Evolutionary conservation across 2,329 filamentous ascomycete genomes (phyloP), one percentile per base, ranked within the genome.

Genomic region (Penicillium sp.): DNA sequence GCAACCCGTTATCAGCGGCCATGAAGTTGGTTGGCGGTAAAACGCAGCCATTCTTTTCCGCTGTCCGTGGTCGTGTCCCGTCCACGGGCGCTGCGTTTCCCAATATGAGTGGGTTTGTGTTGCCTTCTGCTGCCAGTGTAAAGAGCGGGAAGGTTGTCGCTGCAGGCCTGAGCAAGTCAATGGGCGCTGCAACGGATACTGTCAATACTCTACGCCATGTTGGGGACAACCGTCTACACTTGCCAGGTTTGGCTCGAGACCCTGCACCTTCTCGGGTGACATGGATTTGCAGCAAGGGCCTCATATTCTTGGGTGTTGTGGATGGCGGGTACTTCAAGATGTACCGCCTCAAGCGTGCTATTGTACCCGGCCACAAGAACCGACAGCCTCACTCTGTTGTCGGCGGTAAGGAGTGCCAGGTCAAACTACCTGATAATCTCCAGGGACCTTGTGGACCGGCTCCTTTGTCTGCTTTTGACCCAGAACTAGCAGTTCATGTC

Each of bases 21-120:
- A 87, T 88, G 35, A 89, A 83, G 57, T 82, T 88, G 7, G 77
- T 91, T 46, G 87, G 84, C 48, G 87, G 74, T 45, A 77, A 70
- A 52, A 79, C 80, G 2, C 80, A 81, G 48, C 79, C 86, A 23
- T 86, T 89, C 6, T 82, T 90, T 52, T 85, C 86, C 41, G 88
- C 82, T 38, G 86, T 88, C 9, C 82, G 84, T 52, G 74, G 80
- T 55, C 73, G 82, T 54, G 74, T 78, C 32, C 76, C 79, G 2
- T 80, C 78, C 51, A 71, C 76, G 16, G 72, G 76, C 13, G 71
- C 73, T 35, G 71, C 73, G 10, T 75, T 80, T 47, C 66, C 76
- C 18, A 72, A 72, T 27, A 72, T 77, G 50, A 72, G 72, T 50
- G 72, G 73, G 29, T 74, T 80, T 61, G 74, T 72, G 3, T 69